These are phyloP conservation scores for Nakazawaea molendinolei DNA, from an alignment of 805 yeast genomes.

Conservation along the genomic window DNA sequence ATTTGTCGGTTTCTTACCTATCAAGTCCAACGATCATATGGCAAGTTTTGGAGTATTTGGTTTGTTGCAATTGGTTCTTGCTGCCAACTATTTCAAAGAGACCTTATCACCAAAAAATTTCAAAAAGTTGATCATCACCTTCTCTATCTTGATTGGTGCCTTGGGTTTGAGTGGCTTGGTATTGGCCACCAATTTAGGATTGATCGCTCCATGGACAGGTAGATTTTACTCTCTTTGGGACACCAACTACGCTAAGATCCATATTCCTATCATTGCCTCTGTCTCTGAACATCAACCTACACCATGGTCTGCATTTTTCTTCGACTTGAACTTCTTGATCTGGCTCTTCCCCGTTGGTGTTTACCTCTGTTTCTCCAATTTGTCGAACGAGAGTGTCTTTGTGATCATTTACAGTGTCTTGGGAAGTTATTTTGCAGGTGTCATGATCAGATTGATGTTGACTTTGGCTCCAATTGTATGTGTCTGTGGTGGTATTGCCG, in stretches of 20 bases:
- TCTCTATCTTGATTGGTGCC: constrained; percentile 46
- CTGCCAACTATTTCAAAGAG: constrained; percentile 75
- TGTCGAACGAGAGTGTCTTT: constrained; percentile 88
- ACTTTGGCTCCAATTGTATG: constrained; percentile 95
- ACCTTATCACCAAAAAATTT: constrained; percentile 70
- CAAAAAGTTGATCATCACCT: constrained; percentile 56
- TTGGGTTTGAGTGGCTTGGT: constrained; percentile 69
- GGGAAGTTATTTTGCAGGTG: constrained; percentile 97
- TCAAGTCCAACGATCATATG: constrained; percentile 97
- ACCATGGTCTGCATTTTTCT: constrained; percentile 99
- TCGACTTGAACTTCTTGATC: constrained; percentile 85
- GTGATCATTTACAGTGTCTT: constrained; percentile 88
- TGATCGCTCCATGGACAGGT: constrained; percentile 99
- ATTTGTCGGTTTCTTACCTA: constrained; percentile 95
- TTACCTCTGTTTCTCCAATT: constrained; percentile 81
- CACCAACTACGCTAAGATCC: constrained; percentile 94
- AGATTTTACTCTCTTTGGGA: constrained; percentile 98
- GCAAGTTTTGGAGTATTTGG: constrained; percentile 97
- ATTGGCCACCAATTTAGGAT: constrained; percentile 79
- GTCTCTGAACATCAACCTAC: constrained; percentile 99
- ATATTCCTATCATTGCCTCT: constrained; percentile 97
- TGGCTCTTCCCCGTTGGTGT: constrained; percentile 99
- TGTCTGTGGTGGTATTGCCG: constrained; percentile 84
- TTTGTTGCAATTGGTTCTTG: constrained; percentile 79
- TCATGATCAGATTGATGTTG: constrained; percentile 96